Percentiles rank a stretch among this genome's conserved stretches.
Evolutionary conservation across 2,329 filamentous ascomycete species (phyloP).

Genomic region (Curvularia verruculosa): DNA sequence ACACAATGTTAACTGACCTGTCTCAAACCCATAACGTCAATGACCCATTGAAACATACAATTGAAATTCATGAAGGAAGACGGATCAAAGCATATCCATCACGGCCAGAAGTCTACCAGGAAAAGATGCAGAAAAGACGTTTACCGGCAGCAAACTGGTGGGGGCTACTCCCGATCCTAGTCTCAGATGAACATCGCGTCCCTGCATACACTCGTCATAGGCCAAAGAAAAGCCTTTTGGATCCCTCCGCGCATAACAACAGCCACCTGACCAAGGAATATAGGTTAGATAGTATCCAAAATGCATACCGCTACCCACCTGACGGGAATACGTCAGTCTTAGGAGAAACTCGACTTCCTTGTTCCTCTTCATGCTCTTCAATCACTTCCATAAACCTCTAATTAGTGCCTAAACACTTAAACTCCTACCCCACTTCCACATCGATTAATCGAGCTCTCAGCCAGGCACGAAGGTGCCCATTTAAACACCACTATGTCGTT

Average conservation of each 20-base stretch:
- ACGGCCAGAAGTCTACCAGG: neutral
- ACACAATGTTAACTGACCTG: neutral
- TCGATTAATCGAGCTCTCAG: neutral
- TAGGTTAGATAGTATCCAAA: slow-evolving; percentile 5
- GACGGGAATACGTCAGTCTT: slow-evolving; percentile 2
- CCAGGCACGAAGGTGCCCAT: neutral
- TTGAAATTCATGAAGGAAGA: neutral
- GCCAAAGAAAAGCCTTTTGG: slow-evolving; percentile 2
- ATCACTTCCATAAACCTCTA: neutral
- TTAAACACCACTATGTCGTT: slow-evolving; percentile 9
- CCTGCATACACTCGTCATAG: slow-evolving; percentile 29
- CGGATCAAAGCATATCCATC: slow-evolving; percentile 1
- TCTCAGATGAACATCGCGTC: slow-evolving; percentile 19
- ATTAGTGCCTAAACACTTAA: neutral
- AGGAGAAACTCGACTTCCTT: neutral
- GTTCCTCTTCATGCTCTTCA: neutral
- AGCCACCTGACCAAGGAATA: slow-evolving; percentile 25
- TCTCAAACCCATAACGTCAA: neutral
- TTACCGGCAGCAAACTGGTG: slow-evolving; percentile 12
- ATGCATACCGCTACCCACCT: slow-evolving; percentile 5
- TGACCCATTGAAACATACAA: neutral
- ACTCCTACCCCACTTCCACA: neutral
- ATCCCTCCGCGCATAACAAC: slow-evolving; percentile 5
- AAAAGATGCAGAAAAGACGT: neutral
- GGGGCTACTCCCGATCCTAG: slow-evolving; percentile 15